Base-by-base conservation (phyloP, 2,329 filamentous ascomycete species). In the Colletotrichum limetticola region DNA sequence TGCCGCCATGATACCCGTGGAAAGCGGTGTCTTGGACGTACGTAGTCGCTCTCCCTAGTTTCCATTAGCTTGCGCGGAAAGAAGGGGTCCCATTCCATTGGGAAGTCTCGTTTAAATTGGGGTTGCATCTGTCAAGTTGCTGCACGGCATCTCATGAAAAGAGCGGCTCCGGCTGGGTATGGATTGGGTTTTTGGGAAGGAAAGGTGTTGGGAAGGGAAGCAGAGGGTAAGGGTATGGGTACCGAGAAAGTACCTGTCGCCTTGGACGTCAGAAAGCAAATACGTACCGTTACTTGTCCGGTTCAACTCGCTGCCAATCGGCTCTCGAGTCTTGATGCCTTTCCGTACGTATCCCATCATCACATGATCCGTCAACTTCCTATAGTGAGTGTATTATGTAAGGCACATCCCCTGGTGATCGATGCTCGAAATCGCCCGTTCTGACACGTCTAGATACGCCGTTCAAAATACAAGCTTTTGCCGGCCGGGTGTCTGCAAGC, bases 51-150 rank as follows among this genome's bases (percentile, higher is more conserved):
- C 66, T 69, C 58, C 69, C 58, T 64, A 64, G 65, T 53, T 68
- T 63, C 49, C 14, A 57, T 70, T 57, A 70, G 66, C 66, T 66
- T 71, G 60, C 56, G 55, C 42, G 66, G 46, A 72, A 62, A 58
- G 60, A 60, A 65, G 16, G 70, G 46, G 32, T 26, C 60, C 66
- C 70, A 57, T 72, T 72, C 70, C 66, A 46, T 16, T 57, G 60
- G 65, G 56, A 70, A 6, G 70, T 72, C 28, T 73, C 71, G 67
- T 26, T 73, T 73, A 73, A 46, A 70, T 71, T 73, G 71, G 46
- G 61, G 66, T 66, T 61, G 46, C 66, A 66, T 61, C 67, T 70
- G 66, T 61, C 66, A 64, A 37, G 32, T 5, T 46, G 46, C 19
- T 28, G 49, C 24, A 53, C 35, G 32, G 65, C 55, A 60, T 65